phyloP scores from a whole-genome alignment of 2,329 filamentous ascomycete species.

The Pseudogymnoascus sp. region DNA sequence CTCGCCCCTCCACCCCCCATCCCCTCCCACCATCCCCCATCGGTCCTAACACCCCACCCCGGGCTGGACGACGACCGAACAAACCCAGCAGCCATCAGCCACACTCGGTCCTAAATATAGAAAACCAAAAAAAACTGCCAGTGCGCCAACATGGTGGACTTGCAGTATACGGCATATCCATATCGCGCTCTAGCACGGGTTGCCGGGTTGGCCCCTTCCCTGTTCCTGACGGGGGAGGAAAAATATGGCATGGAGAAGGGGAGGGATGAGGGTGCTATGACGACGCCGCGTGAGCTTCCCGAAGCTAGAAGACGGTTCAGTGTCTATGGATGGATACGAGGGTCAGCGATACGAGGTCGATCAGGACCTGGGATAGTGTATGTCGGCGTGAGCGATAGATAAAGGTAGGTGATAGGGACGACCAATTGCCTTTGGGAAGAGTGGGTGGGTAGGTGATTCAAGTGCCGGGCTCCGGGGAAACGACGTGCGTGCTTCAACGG shows the following conservation, averaged over 20 bases:
- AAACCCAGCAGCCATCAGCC: not conserved
- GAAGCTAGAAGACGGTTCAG: not conserved
- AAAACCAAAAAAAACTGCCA: not conserved
- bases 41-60: not conserved
- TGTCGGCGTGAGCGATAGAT: not conserved
- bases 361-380: not conserved
- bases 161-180: not conserved
- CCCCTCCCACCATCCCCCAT: not conserved
- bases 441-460: not conserved
- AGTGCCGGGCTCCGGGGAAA: not conserved
- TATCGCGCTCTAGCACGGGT: not conserved
- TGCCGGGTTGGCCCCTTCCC: not conserved
- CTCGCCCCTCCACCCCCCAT: not conserved
- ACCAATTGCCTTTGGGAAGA: not conserved
- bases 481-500: not conserved
- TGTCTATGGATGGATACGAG: not conserved
- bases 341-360: constrained; percentile 1
- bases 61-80: not conserved
- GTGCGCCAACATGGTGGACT: not conserved
- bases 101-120: not conserved
- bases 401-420: not conserved
- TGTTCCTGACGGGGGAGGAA: not conserved
- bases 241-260: not conserved
- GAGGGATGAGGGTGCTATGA: not conserved
- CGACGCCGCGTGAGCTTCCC: not conserved